phyloP scores from a whole-genome alignment of 176 grass and related monocot species.

The Ensete ventricosum region DNA sequence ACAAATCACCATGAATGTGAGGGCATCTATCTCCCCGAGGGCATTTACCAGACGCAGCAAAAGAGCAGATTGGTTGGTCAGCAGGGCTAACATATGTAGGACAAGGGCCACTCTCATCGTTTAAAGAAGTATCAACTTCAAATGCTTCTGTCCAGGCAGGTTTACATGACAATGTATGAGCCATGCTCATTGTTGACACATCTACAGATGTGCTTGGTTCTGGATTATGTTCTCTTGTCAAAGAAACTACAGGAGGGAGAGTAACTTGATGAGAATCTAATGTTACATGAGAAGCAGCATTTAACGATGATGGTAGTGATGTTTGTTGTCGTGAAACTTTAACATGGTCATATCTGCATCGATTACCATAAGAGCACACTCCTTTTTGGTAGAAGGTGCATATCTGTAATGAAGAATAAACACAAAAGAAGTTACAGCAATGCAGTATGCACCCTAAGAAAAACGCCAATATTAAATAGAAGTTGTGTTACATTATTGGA shows the following conservation, averaged over 20 bases:
- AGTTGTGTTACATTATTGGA: constrained; percentile 62
- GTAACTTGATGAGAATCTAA: constrained; percentile 28
- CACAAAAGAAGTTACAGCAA: constrained; percentile 16
- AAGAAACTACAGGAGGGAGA: constrained; percentile 26
- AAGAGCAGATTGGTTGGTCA: constrained; percentile 60
- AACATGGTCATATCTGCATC: constrained; percentile 70
- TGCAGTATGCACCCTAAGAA: neutral
- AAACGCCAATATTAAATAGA: neutral
- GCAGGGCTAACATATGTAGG: constrained; percentile 25
- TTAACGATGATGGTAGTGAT: constrained; percentile 19
- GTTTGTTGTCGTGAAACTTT: constrained; percentile 32
- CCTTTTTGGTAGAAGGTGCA: constrained; percentile 93
- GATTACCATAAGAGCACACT: constrained; percentile 62
- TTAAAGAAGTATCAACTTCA: constrained; percentile 16
- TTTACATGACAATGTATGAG: neutral
- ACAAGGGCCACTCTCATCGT: constrained; percentile 15
- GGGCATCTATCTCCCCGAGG: constrained; percentile 60
- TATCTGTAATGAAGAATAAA: constrained; percentile 30
- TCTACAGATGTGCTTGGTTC: neutral
- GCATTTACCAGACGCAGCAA: constrained; percentile 66
- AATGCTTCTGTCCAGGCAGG: constrained; percentile 19
- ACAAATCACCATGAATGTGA: constrained; percentile 59
- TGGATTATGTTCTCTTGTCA: constrained; percentile 17
- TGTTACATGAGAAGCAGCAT: constrained; percentile 25
- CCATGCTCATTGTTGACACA: constrained; percentile 7